phyloP scores from a whole-genome alignment of 805 yeast species.

The Kazachstania kunashirensis region DNA sequence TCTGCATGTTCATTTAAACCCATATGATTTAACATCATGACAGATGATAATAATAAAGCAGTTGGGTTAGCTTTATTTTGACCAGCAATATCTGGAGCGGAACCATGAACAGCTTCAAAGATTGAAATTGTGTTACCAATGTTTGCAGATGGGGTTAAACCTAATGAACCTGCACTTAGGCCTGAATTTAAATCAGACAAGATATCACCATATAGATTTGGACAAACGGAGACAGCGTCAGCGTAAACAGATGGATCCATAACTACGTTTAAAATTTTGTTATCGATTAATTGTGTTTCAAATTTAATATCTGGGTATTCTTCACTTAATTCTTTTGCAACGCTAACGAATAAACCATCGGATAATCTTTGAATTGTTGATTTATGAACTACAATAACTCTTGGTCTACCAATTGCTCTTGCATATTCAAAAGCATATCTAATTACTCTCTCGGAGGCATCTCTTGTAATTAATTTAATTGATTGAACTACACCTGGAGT shows the following conservation, averaged over 20 bases:
- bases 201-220: constrained; percentile 98
- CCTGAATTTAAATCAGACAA: constrained; percentile 97
- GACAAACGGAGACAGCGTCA: constrained; percentile 90
- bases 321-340: constrained; percentile 80
- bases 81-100: constrained; percentile 99
- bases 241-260: constrained; percentile 78
- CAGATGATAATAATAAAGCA: constrained; percentile 87
- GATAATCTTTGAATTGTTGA: constrained; percentile 97
- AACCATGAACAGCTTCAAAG: constrained; percentile 99
- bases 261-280: constrained; percentile 86
- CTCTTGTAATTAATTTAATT: constrained; percentile 91
- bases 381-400: constrained; percentile 92
- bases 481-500: constrained; percentile 98
- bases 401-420: constrained; percentile 73
- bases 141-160: constrained; percentile 98
- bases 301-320: constrained; percentile 87
- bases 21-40: constrained; percentile 99
- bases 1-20: constrained; percentile 72
- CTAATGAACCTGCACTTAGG: constrained; percentile 89
- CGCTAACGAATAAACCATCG: constrained; percentile 90
- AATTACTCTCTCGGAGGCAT: constrained; percentile 93
- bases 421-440: constrained; percentile 97
- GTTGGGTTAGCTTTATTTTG: constrained; percentile 99
- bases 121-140: constrained; percentile 97
- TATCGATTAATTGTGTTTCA: constrained; percentile 83